phyloP scores from a whole-genome alignment of 805 yeast genomes.

The Ogataea saltuana region DNA sequence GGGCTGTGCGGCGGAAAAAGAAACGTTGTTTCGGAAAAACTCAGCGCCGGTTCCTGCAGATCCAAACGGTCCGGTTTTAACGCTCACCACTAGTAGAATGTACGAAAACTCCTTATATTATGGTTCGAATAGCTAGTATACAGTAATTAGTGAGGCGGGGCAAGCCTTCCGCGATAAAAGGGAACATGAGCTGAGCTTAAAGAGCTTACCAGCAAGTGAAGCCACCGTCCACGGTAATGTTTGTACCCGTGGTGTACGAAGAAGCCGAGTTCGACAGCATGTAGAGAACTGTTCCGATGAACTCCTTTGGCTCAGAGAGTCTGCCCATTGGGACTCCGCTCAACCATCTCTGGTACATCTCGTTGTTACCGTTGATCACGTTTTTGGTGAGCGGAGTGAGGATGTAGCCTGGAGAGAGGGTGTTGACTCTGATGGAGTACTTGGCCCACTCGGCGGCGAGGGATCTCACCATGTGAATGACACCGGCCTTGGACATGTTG shows the following conservation, averaged over 20 bases:
- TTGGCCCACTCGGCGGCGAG: conserved; percentile 83
- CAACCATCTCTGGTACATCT: conserved; percentile 72
- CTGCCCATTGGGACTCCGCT: conserved; percentile 72
- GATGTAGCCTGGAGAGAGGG: conserved; percentile 79
- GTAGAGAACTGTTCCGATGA: conserved; percentile 74
- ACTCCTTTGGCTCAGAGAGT: conserved; percentile 84
- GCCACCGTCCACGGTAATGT: conserved; percentile 83
- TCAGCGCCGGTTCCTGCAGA: not conserved
- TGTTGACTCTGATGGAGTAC: conserved; percentile 72
- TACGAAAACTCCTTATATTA: not conserved
- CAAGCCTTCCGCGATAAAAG: not conserved
- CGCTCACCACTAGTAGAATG: too few species aligned
- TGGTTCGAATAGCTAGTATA: not conserved
- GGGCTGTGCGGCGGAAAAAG: not conserved
- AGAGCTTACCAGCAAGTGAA: conserved; percentile 72
- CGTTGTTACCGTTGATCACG: conserved; percentile 58
- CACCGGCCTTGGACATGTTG: conserved; percentile 87
- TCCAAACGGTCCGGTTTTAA: too few species aligned
- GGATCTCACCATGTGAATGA: conserved; percentile 73
- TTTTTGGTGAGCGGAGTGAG: conserved; percentile 76
- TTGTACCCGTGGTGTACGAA: conserved; percentile 81
- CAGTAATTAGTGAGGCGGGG: conserved; percentile 3
- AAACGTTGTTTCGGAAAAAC: not conserved
- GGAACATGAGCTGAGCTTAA: not conserved
- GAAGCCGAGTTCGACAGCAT: conserved; percentile 71